Conservation (phyloP, 225 moss, liverwort and hornwort species). For the Bryum argenteum region DNA sequence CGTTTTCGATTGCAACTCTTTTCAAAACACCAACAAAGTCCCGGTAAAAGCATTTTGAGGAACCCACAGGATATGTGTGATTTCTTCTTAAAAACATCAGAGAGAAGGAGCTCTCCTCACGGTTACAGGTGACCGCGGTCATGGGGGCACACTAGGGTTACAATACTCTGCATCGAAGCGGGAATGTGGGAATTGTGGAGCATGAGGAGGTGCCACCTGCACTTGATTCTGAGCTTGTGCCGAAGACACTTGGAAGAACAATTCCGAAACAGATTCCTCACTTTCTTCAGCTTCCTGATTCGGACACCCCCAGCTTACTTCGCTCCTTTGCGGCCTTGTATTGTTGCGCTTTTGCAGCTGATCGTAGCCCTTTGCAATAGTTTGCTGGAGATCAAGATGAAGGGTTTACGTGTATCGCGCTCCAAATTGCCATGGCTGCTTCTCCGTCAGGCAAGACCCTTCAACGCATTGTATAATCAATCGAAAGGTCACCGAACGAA, state of each 20-base stretch:
- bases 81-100: neutral
- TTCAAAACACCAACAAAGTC: too few relatives aligned
- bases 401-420: conserved; percentile 25
- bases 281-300: neutral
- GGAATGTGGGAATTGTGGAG: too few relatives aligned
- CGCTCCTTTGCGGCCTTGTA: neutral
- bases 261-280: neutral
- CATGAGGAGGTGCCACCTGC: neutral
- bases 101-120: too few relatives aligned
- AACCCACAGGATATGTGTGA: too few relatives aligned
- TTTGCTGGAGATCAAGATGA: conserved; percentile 33
- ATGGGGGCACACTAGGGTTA: neutral
- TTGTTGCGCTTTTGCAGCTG: conserved; percentile 7
- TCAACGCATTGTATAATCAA: neutral
- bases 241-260: conserved; percentile 23
- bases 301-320: neutral
- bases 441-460: conserved; percentile 41
- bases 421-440: conserved; percentile 33
- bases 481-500: too few relatives aligned
- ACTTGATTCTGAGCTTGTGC: neutral
- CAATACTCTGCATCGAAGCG: too few relatives aligned
- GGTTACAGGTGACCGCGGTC: neutral
- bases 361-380: neutral
- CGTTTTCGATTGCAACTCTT: too few relatives aligned
- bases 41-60: too few relatives aligned